phyloP scores from a whole-genome alignment of 345 rosid genomes.

The Gossypium ekmanianum region DNA sequence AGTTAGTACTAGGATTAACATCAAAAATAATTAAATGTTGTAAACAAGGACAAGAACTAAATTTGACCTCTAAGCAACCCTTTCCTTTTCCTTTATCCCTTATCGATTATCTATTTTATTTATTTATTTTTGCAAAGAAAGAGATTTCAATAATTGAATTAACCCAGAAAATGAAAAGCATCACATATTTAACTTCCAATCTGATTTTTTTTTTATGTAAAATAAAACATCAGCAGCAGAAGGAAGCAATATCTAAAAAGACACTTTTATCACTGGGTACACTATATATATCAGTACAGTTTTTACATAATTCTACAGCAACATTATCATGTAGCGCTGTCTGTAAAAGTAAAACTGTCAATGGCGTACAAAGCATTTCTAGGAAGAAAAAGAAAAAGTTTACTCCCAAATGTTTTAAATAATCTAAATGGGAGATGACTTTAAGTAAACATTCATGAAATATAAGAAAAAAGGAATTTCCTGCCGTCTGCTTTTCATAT shows the following conservation, averaged over 20 bases:
- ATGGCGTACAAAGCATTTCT: not conserved
- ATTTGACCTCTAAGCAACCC: too few relatives aligned
- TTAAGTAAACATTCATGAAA: conserved; percentile 11
- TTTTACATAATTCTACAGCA: conserved; percentile 19
- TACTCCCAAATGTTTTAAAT: conserved; percentile 23
- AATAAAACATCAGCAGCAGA: not conserved
- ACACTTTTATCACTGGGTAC: not conserved
- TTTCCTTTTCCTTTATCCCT: too few relatives aligned
- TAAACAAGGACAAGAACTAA: too few relatives aligned
- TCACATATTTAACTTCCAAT: too few relatives aligned
- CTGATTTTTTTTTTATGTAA: too few relatives aligned
- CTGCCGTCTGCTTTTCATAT: not conserved
- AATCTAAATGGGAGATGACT: conserved; percentile 31
- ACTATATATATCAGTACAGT: conserved; percentile 4
- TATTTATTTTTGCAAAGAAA: not conserved
- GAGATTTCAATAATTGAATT: not conserved
- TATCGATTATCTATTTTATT: not conserved
- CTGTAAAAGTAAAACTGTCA: not conserved
- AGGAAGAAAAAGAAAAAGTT: not conserved
- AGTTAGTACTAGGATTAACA: too few relatives aligned
- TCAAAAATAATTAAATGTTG: too few relatives aligned
- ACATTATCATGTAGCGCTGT: not conserved
- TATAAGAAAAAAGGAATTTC: not conserved
- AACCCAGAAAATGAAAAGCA: not conserved
- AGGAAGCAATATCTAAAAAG: not conserved